Conservation (phyloP, 768 basidiomycete genomes). For the Kwoniella sp. region DNA sequence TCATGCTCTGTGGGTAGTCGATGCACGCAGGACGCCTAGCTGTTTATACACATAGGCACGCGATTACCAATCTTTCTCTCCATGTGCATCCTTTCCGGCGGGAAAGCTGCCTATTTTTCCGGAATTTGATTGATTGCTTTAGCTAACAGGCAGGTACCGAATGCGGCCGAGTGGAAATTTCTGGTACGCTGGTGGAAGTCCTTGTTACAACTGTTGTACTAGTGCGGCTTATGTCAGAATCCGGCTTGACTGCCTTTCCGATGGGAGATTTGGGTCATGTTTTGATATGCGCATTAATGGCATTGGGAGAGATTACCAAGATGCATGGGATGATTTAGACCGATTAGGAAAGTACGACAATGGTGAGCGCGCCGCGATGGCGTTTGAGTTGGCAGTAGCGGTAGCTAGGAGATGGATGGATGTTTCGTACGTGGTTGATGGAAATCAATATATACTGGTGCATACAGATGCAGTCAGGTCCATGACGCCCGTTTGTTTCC, state of each 20-base stretch:
- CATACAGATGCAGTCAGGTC: neutral
- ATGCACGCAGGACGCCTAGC: no score
- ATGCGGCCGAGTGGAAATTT: neutral
- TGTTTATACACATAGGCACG: neutral
- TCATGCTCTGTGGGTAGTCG: no score
- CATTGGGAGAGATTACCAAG: neutral
- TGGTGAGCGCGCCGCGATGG: neutral
- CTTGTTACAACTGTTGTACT: no score
- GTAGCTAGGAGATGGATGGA: neutral
- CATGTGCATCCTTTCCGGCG: neutral
- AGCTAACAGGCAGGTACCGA: neutral
- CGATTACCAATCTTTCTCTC: neutral
- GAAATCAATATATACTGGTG: neutral
- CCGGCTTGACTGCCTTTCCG: neutral
- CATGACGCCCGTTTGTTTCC: neutral
- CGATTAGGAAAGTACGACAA: neutral
- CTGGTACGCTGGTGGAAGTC: no score
- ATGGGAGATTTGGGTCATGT: neutral
- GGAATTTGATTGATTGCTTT: neutral
- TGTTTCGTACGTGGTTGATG: no score
- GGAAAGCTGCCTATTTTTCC: neutral
- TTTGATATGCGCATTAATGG: neutral
- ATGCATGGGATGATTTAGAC: neutral
- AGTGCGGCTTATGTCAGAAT: neutral
- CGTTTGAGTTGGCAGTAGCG: neutral